phyloP scores from a whole-genome alignment of 306 rosid genomes.

The Corylus americana region DNA sequence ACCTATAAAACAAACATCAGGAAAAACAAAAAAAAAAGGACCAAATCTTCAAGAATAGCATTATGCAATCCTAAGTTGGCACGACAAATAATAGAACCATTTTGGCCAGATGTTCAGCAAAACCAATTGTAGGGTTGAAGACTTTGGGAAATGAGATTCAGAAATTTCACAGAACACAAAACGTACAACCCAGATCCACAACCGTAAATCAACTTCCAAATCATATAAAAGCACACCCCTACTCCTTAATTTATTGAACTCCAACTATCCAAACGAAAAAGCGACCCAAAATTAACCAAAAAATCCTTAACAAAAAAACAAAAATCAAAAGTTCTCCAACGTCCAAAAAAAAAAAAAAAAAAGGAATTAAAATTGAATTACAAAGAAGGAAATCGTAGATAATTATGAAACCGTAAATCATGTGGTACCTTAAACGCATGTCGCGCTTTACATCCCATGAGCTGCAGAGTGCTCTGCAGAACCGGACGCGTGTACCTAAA shows the following conservation, averaged over 20 bases:
- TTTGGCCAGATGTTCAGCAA: conserved; percentile 9
- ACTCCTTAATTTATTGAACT: not conserved
- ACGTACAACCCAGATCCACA: conserved; percentile 38
- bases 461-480: conserved; percentile 82
- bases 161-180: conserved; percentile 8
- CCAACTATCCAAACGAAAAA: not conserved
- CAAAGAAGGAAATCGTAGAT: not conserved
- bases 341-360: not conserved
- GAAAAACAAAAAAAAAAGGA: conserved; percentile 12
- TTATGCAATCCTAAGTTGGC: conserved; percentile 12
- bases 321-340: not conserved
- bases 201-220: conserved; percentile 1
- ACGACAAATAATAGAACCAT: not conserved
- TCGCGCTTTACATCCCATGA: conserved; percentile 92
- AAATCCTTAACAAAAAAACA: not conserved
- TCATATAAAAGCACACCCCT: not conserved
- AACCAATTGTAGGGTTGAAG: conserved; percentile 5
- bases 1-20: conserved; percentile 10
- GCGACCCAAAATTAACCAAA: not conserved
- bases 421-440: conserved; percentile 81
- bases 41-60: not conserved
- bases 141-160: not conserved
- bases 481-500: conserved; percentile 77
- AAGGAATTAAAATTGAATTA: not conserved
- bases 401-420: not conserved